Evolutionary conservation across 495 filamentous ascomycete genomes (phyloP), one percentile per base, ranked within the genome.

Genomic region (Aspergillus heteromorphus): DNA sequence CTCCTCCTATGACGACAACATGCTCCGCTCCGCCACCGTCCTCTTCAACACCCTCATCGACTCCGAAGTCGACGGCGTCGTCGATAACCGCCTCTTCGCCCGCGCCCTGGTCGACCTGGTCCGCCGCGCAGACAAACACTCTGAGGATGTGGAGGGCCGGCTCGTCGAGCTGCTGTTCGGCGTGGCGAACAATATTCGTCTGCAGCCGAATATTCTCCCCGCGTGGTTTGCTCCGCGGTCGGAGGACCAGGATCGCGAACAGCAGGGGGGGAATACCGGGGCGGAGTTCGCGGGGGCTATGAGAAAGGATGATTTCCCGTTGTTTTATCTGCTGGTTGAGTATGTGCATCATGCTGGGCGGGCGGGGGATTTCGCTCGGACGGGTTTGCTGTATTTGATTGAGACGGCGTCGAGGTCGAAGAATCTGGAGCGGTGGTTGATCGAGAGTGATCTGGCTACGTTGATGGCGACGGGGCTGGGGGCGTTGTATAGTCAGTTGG

Each of bases 391-490:
- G 7, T 97, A 99, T 66, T 86, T 99, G 53, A 95, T 97, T 58
- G 93, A 97, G 69, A 87, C 89, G 2, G 90, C 92, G 1, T 92
- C 89, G 1, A 85, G 83, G 49, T 95, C 90, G 0, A 79, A 84
- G 29, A 78, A 82, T 38, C 68, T 99, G 45, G 95, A 97, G 70
- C 86, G 88, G 61, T 99, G 93, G 93, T 84, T 99, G 45, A 89
- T 97, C 43, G 90, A 95, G 64, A 97, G 92, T 66, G 95, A 99
- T 66, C 78, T 99, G 36, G 92, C 95, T 1, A 97, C 95, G 0
- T 68, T 97, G 53, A 97, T 99, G 93, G 93, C 93, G 13, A 96
- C 89, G 9, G 93, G 95, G 7, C 71, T 99, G 27, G 95, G 95
- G 25, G 93, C 93, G 43, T 74, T 97, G 48, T 99, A 99, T 71